Percentiles rank a stretch among this genome's conserved stretches.
Conservation (phyloP, 495 filamentous ascomycete genomes). For the Wilcoxina mikolae region DNA sequence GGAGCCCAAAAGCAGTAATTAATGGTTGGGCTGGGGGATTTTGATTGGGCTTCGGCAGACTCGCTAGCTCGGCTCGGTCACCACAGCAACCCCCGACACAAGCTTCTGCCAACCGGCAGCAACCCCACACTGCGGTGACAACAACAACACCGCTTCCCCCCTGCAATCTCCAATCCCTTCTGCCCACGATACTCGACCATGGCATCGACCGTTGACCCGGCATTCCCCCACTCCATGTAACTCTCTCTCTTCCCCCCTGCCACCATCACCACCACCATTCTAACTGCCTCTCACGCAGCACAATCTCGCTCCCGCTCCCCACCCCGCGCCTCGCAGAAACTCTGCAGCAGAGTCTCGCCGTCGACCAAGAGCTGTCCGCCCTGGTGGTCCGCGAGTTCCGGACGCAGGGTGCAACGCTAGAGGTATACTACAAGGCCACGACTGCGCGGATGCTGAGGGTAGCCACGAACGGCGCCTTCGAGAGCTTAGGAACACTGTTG, state of each 20-base stretch:
- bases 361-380: slow-evolving; percentile 78
- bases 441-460: slow-evolving; percentile 95
- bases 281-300: slow-evolving; percentile 36
- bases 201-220: slow-evolving; percentile 33
- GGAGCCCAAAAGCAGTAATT: background rate
- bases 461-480: slow-evolving; percentile 95
- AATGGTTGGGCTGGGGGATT: background rate
- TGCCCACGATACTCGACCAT: background rate
- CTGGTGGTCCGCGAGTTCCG: slow-evolving; percentile 57
- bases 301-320: slow-evolving; percentile 69
- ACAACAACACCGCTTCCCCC: no score
- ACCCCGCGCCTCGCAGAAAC: slow-evolving; percentile 61
- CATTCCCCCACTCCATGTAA: slow-evolving; percentile 62
- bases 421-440: slow-evolving; percentile 67
- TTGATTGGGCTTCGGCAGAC: no score
- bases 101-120: no score
- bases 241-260: background rate
- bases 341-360: slow-evolving; percentile 59
- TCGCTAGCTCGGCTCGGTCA: no score
- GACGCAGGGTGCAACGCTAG: slow-evolving; percentile 33
- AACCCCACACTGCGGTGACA: no score
- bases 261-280: slow-evolving; percentile 6
- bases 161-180: background rate
- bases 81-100: no score
- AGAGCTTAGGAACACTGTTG: slow-evolving; percentile 67